A percentile compares a stretch with the other conserved stretches of the same genome.
These are phyloP conservation scores for Lactifluus volemus DNA, from an alignment of 768 basidiomycete genomes.

Conservation along the genomic window DNA sequence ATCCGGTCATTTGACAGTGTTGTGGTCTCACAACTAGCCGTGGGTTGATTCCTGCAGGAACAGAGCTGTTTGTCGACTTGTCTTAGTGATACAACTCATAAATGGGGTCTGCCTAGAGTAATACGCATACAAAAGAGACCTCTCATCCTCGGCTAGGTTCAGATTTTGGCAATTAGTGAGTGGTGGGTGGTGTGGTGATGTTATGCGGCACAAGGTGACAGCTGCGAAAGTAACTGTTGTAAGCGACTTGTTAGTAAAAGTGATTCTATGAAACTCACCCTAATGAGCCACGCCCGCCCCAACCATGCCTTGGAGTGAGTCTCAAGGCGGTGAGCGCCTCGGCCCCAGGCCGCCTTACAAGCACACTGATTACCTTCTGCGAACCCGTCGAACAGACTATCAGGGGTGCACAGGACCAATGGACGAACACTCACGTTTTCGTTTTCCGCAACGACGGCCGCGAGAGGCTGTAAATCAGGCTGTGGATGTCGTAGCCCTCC, in stretches of 20 bases:
- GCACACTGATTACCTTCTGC: slow-evolving; percentile 52
- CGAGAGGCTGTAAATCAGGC: slow-evolving; percentile 57
- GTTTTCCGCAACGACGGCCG: slow-evolving; percentile 59
- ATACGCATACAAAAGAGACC: neutral
- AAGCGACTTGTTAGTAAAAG: neutral
- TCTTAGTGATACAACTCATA: neutral
- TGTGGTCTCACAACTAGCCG: neutral
- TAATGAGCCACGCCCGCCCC: slow-evolving; percentile 82
- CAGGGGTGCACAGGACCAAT: neutral
- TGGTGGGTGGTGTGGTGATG: neutral
- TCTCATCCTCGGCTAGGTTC: neutral
- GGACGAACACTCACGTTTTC: slow-evolving; percentile 54
- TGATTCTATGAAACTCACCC: slow-evolving; percentile 40
- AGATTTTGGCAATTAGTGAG: neutral
- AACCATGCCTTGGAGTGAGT: slow-evolving; percentile 64
- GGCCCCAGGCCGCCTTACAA: slow-evolving; percentile 39
- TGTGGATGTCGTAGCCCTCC: slow-evolving; percentile 47
- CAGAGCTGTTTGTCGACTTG: neutral
- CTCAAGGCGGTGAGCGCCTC: slow-evolving; percentile 38
- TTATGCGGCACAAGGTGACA: slow-evolving; percentile 16
- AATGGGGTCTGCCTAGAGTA: neutral
- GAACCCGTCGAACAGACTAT: slow-evolving; percentile 9
- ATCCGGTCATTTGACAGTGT: neutral
- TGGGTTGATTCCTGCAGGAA: no score
- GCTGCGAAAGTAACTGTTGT: neutral